Conservation (phyloP, 208 protist genomes). For the Acanthamoeba quina region DNA sequence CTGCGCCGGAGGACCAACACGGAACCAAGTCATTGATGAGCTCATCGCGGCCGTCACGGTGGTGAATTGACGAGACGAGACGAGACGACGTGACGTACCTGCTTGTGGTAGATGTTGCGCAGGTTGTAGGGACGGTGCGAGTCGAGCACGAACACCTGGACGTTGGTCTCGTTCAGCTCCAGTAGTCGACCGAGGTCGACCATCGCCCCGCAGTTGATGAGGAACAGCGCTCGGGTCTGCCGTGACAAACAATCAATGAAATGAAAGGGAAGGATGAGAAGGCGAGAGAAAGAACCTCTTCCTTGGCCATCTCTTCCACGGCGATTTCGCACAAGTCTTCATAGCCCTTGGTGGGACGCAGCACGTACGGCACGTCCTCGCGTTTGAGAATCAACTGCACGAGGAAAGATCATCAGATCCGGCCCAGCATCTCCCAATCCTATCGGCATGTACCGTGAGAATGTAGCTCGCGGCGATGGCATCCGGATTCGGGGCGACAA, state of each 20-base stretch:
- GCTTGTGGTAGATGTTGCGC: constrained; percentile 53
- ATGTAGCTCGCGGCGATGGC: constrained; percentile 32
- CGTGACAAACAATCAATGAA: not conserved
- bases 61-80: not conserved
- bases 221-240: constrained; percentile 7
- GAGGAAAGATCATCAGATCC: not conserved
- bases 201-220: constrained; percentile 60
- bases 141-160: constrained; percentile 38
- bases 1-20: not conserved
- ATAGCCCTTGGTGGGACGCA: constrained; percentile 36
- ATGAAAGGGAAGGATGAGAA: not conserved
- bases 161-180: constrained; percentile 37
- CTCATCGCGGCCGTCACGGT: not conserved
- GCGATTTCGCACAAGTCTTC: constrained; percentile 30
- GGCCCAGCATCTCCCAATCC: not conserved
- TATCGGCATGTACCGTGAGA: not conserved
- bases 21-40: not conserved
- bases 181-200: constrained; percentile 51
- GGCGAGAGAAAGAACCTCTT: not conserved
- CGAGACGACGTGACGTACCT: not conserved
- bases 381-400: constrained; percentile 17
- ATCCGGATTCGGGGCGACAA: not conserved
- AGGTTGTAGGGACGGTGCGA: constrained; percentile 64
- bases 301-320: constrained; percentile 33
- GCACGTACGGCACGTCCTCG: constrained; percentile 35